These are phyloP conservation scores for Aspergillus spinulosporus DNA, from an alignment of 2,329 filamentous ascomycete genomes.

Conservation along the genomic window DNA sequence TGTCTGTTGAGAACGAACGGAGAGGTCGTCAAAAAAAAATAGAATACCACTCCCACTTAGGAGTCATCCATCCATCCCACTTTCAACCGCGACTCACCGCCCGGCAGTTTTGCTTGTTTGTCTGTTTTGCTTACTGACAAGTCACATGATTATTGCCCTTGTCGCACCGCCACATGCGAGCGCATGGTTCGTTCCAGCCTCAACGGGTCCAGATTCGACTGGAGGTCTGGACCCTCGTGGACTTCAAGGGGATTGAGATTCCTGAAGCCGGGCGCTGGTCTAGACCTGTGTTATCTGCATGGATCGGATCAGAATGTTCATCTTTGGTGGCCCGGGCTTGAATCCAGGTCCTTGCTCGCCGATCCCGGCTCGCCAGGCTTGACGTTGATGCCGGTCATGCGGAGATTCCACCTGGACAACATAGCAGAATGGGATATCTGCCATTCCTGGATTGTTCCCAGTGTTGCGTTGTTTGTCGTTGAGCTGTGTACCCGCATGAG, in stretches of 20 bases:
- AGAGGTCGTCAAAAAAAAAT: slow-evolving; percentile 2
- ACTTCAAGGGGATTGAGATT: slow-evolving; percentile 19
- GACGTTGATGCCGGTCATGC: neutral
- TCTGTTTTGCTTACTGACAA: slow-evolving; percentile 6
- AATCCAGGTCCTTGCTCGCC: slow-evolving; percentile 7
- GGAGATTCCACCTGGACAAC: no score
- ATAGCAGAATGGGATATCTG: no score
- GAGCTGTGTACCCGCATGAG: no score
- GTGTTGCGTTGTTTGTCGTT: no score
- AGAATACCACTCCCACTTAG: slow-evolving; percentile 5
- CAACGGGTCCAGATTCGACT: slow-evolving; percentile 31
- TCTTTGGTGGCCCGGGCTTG: slow-evolving; percentile 4
- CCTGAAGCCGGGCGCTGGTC: slow-evolving; percentile 27
- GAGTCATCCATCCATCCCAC: slow-evolving; percentile 26
- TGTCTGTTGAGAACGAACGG: slow-evolving; percentile 1
- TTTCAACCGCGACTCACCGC: slow-evolving; percentile 3
- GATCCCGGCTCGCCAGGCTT: slow-evolving; percentile 9
- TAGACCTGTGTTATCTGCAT: slow-evolving; percentile 27
- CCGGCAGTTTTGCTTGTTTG: slow-evolving; percentile 31
- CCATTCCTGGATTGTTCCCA: no score
- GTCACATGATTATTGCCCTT: slow-evolving; percentile 13
- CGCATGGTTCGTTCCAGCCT: slow-evolving; percentile 20
- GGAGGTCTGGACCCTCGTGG: slow-evolving; percentile 34
- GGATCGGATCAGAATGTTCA: neutral
- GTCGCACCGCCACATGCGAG: slow-evolving; percentile 15